Evolutionary conservation across 2,329 filamentous ascomycete species (phyloP), one percentile per base, ranked within the genome.

Genomic region (Scedosporium boydii): DNA sequence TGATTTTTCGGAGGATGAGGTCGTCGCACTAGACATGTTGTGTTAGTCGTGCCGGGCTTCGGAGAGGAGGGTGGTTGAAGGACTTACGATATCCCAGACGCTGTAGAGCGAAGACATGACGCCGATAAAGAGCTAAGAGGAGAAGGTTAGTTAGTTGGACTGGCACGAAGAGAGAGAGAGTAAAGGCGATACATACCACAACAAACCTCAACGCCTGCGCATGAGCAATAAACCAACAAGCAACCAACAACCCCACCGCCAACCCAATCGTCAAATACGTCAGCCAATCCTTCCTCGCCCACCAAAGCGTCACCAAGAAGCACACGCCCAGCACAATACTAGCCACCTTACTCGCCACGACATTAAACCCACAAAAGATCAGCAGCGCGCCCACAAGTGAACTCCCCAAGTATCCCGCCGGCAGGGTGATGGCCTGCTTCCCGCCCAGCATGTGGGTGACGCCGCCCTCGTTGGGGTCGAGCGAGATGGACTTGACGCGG

Each of bases 21-120:
- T 93, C 89, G 70, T 93, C 89, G 73, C 88, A 92, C n/a, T 57
- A 16, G 4, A 29, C 27, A 29, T 29, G 29, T 57, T 57, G n/a
- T 14, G 53, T 57, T 26, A 57, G 53, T 57, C 6, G 18, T 18
- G 18, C 27, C 29, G 26, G 18, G 18, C 23, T 16, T 29, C 6
- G 6, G 53, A 21, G 53, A 10, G 53, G 16, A n/a, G 12, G 34
- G 38, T 21, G 58, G 61, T 44, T 26, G 60, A 12, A 42, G 62
- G 27, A 80, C 53, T 10, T 57, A 57, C 53, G 67, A 93, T 93
- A 77, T 93, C 89, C 89, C 89, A 93, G 4, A 90, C 88, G 66
- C 87, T 90, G 73, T 93, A 93, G 1, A 93, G 80, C 1, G 85
- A 87, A 6, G 85, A 89, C 89, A 93, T 92, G 68, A 92, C 89